phyloP scores from a whole-genome alignment of 2,329 filamentous ascomycete species.

The Dendryphion nanum region DNA sequence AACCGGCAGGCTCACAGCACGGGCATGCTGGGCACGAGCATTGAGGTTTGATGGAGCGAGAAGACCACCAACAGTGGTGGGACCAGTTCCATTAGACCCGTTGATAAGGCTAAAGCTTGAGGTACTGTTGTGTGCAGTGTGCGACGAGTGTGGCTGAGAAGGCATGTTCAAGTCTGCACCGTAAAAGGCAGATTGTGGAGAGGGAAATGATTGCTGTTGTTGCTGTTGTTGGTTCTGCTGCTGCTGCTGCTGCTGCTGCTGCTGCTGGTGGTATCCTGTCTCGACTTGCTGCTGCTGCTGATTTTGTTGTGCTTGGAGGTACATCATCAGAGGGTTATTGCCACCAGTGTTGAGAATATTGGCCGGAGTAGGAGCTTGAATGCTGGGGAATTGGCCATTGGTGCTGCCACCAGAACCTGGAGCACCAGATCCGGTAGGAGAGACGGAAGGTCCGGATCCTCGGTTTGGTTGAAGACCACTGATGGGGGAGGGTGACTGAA shows the following conservation, averaged over 20 bases:
- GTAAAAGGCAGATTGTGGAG: constrained; percentile 79
- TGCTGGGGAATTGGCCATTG: constrained; percentile 60
- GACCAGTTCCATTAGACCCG: constrained; percentile 45
- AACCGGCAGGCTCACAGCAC: constrained; percentile 84
- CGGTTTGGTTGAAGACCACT: constrained; percentile 58
- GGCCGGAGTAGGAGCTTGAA: constrained; percentile 64
- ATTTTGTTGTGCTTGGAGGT: constrained; percentile 68
- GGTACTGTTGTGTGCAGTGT: constrained; percentile 55
- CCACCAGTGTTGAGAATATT: constrained; percentile 74
- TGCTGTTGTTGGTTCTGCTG: constrained; percentile 50
- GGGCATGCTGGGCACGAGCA: constrained; percentile 63
- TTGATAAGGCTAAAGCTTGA: constrained; percentile 52
- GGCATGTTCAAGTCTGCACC: constrained; percentile 64
- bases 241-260: constrained; percentile 27
- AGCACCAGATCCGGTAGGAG: constrained; percentile 58
- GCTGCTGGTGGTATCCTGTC: constrained; percentile 31
- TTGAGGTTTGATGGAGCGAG: constrained; percentile 67
- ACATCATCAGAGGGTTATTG: constrained; percentile 91
- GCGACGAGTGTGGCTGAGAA: constrained; percentile 60
- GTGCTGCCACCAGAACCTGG: constrained; percentile 53
- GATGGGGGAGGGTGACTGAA: constrained; percentile 56
- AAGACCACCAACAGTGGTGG: constrained; percentile 73
- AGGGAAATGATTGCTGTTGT: constrained; percentile 63
- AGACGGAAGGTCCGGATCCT: constrained; percentile 56
- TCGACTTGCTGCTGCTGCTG: constrained; percentile 44